phyloP scores from a whole-genome alignment of 139 green algal species.

The Chlorella sp. region DNA sequence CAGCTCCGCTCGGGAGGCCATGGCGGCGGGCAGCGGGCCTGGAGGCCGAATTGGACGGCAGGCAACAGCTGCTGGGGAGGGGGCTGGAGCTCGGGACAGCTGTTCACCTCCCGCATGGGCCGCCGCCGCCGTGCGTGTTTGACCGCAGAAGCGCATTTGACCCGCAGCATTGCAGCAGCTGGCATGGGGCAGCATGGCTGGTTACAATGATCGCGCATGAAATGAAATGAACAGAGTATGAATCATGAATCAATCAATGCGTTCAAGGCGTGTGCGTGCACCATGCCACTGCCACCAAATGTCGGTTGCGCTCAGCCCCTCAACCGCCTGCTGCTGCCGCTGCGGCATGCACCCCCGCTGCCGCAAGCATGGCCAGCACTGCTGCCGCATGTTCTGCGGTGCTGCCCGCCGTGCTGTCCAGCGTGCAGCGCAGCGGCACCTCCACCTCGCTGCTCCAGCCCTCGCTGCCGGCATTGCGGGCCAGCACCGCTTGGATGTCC shows the following conservation, averaged over 20 bases:
- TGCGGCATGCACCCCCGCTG: too few relatives aligned
- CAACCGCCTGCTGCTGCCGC: background rate
- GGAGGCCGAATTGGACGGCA: background rate
- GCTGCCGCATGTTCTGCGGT: background rate
- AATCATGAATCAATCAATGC: too few relatives aligned
- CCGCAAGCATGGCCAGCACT: slow-evolving; percentile 19
- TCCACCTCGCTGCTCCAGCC: background rate
- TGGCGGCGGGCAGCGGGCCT: background rate
- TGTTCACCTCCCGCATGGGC: too few relatives aligned
- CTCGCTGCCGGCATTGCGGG: slow-evolving; percentile 11
- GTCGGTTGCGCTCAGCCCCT: too few relatives aligned
- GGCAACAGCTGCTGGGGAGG: background rate
- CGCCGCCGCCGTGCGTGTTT: too few relatives aligned
- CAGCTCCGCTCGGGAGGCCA: background rate
- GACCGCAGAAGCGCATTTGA: too few relatives aligned
- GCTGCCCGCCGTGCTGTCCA: slow-evolving; percentile 23
- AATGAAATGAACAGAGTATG: too few relatives aligned
- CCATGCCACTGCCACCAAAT: too few relatives aligned
- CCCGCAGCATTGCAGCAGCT: too few relatives aligned
- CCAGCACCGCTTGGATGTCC: slow-evolving; percentile 55
- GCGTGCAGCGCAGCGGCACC: background rate
- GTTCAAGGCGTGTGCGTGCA: too few relatives aligned
- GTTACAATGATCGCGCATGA: too few relatives aligned
- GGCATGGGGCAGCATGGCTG: too few relatives aligned
- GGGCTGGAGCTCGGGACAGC: background rate